Percentiles rank a stretch among this genome's conserved stretches.
phyloP scores from a whole-genome alignment of 345 rosid species.

The Sonneratia alba region DNA sequence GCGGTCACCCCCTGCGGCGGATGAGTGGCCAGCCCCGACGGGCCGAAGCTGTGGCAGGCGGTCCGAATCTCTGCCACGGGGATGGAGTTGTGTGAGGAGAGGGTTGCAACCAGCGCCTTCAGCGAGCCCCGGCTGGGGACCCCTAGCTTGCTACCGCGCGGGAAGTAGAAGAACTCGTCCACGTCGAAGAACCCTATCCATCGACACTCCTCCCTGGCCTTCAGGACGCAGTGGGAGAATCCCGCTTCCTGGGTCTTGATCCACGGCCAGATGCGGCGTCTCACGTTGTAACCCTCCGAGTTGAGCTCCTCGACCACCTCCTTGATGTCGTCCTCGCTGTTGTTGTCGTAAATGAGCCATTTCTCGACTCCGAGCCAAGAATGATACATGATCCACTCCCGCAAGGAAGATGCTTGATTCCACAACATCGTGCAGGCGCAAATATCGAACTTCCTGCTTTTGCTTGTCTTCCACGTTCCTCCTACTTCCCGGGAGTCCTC shows the following conservation, averaged over 20 bases:
- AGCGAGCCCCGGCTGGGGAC: constrained; percentile 48
- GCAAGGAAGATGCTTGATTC: constrained; percentile 76
- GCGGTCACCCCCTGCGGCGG: constrained; percentile 73
- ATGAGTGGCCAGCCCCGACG: constrained; percentile 65
- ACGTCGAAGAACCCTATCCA: constrained; percentile 98
- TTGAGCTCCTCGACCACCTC: constrained; percentile 54
- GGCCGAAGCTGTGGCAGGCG: constrained; percentile 83
- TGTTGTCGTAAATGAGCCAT: constrained; percentile 96
- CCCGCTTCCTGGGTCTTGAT: constrained; percentile 97
- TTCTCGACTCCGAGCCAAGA: constrained; percentile 87
- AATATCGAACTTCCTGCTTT: constrained; percentile 41
- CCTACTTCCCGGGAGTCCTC: not conserved
- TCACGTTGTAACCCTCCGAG: constrained; percentile 48
- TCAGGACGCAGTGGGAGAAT: constrained; percentile 79
- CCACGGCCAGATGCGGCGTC: constrained; percentile 91
- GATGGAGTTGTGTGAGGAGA: constrained; percentile 46
- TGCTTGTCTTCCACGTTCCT: constrained; percentile 15
- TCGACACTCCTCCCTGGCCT: constrained; percentile 65
- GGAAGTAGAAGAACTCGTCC: constrained; percentile 89
- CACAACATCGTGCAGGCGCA: constrained; percentile 92
- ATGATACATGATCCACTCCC: constrained; percentile 87
- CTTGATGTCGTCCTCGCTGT: constrained; percentile 64
- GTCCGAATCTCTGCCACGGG: constrained; percentile 71
- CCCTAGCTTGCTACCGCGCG: constrained; percentile 26
- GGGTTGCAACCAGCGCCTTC: constrained; percentile 48